phyloP scores from a whole-genome alignment of 1,284 basidiomycete species.

The Mycena citricolor region DNA sequence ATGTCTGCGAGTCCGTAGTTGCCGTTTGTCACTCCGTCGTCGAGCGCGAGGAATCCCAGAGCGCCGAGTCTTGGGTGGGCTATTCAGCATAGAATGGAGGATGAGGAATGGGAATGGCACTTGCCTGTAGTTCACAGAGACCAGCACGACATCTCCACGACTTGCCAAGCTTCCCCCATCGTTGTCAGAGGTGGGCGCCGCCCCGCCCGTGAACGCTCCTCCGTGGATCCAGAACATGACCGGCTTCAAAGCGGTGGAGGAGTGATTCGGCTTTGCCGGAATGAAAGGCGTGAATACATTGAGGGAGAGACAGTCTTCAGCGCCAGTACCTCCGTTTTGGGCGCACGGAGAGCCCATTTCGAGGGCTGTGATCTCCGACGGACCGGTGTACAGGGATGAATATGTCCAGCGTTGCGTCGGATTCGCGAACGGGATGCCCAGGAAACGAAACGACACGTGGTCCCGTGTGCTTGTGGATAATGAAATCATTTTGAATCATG shows the following conservation, averaged over 20 bases:
- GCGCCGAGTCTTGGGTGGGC: constrained; percentile 31
- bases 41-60: constrained; percentile 41
- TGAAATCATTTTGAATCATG: neutral
- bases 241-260: constrained; percentile 32
- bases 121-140: constrained; percentile 47
- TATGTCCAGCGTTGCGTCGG: constrained; percentile 28
- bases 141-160: constrained; percentile 45
- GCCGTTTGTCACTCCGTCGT: constrained; percentile 38
- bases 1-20: constrained; percentile 45
- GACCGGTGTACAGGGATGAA: constrained; percentile 24
- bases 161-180: constrained; percentile 44
- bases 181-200: constrained; percentile 36
- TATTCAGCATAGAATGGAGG: neutral
- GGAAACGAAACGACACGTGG: constrained; percentile 31
- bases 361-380: constrained; percentile 29
- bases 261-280: constrained; percentile 24
- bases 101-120: neutral
- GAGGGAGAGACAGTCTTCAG: constrained; percentile 34
- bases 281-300: constrained; percentile 44
- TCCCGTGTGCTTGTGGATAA: constrained; percentile 28
- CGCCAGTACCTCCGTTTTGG: constrained; percentile 26
- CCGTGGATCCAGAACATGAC: constrained; percentile 49
- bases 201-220: constrained; percentile 36
- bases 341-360: constrained; percentile 31
- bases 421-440: constrained; percentile 31